A percentile compares a stretch with the other conserved stretches of the same genome.
Conservation (phyloP, 139 green algal genomes). For the Picochlorum sp. region DNA sequence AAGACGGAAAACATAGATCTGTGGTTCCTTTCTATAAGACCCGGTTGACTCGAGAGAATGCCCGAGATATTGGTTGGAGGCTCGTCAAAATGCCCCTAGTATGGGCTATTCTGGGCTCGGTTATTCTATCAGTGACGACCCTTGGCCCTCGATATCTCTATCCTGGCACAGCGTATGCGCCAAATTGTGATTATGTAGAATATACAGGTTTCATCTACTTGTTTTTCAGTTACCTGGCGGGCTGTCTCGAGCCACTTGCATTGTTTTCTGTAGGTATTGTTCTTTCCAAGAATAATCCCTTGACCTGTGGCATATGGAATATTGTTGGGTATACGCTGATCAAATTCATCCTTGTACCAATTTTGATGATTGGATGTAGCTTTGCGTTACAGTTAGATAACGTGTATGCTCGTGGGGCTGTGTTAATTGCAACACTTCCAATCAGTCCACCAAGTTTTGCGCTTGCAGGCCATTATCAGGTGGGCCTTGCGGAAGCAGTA, state of each 20-base stretch:
- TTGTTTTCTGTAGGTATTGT: constrained; percentile 3
- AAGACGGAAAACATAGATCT: background rate
- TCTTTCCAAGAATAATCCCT: background rate
- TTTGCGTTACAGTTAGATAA: constrained; percentile 14
- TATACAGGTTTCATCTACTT: background rate
- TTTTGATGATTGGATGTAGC: constrained; percentile 12
- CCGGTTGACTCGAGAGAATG: background rate
- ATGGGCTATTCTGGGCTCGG: background rate
- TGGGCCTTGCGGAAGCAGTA: background rate
- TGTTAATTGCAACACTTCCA: constrained; percentile 24
- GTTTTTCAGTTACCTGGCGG: background rate
- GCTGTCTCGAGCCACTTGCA: background rate
- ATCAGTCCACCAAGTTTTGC: constrained; percentile 20
- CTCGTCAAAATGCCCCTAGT: background rate
- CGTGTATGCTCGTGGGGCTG: constrained; percentile 5
- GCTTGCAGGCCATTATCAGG: constrained; percentile 1
- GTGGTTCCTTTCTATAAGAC: background rate
- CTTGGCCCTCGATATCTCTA: background rate
- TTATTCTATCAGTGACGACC: background rate
- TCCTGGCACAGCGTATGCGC: background rate
- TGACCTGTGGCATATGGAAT: background rate
- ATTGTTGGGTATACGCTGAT: background rate
- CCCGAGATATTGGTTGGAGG: background rate
- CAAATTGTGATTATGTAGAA: background rate
- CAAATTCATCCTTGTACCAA: constrained; percentile 2